phyloP scores from a whole-genome alignment of 2,329 filamentous ascomycete genomes.

The Colletotrichum sp. region DNA sequence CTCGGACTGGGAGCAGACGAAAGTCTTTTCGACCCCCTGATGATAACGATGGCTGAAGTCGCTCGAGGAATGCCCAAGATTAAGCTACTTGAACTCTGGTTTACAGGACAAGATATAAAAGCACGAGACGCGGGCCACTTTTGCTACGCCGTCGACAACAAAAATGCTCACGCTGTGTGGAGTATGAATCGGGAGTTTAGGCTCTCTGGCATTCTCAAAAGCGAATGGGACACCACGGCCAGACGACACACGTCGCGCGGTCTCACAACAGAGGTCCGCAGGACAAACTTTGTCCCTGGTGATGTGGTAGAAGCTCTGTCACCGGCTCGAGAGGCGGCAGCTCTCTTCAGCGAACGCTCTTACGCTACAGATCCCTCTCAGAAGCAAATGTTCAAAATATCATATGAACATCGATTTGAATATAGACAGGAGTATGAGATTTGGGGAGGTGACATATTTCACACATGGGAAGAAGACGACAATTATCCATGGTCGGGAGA shows the following conservation, averaged over 20 bases:
- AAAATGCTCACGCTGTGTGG: neutral
- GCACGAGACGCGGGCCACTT: neutral
- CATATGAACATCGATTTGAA: neutral
- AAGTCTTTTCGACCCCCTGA: accelerated
- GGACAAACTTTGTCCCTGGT: neutral
- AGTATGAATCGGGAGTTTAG: neutral
- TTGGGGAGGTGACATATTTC: accelerated
- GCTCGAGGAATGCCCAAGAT: neutral
- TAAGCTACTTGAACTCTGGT: neutral
- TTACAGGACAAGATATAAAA: neutral
- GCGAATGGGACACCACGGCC: neutral
- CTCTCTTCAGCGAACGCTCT: neutral
- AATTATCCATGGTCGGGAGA: neutral
- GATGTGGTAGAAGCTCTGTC: neutral
- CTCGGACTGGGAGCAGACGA: neutral
- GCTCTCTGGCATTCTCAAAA: accelerated
- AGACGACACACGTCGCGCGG: neutral
- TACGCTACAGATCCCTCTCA: neutral
- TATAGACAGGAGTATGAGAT: neutral
- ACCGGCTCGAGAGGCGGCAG: neutral
- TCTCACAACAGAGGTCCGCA: neutral
- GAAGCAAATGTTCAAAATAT: neutral
- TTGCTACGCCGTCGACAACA: neutral
- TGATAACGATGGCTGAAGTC: neutral
- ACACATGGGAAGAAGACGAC: neutral